A percentile compares a stretch with the other conserved stretches of the same genome.
Evolutionary conservation across 1,139 yeast species (phyloP).

Genomic region (Blastobotrys petasosporus): DNA sequence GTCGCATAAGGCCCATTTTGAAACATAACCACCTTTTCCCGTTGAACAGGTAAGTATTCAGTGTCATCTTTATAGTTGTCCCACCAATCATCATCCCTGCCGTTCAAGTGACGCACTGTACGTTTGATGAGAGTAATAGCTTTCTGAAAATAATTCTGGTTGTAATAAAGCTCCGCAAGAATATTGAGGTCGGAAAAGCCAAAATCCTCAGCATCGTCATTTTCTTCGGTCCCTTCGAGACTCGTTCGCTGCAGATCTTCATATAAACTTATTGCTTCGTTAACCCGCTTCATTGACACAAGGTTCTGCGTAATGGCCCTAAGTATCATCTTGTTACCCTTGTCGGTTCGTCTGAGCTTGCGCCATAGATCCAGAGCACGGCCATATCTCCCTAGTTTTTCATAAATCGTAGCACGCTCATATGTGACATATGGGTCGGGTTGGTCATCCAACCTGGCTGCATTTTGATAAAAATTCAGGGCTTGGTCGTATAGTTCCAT

Average conservation of each 20-base stretch:
- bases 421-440: conserved; percentile 17
- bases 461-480: conserved; percentile 55
- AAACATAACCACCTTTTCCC: conserved; percentile 29
- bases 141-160: conserved; percentile 55
- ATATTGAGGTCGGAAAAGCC: conserved; percentile 89
- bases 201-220: conserved; percentile 36
- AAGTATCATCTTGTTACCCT: too few relatives aligned
- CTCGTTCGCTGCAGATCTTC: conserved; percentile 33
- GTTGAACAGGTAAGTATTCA: conserved; percentile 67
- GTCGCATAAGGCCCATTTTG: conserved; percentile 15
- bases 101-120: conserved; percentile 79
- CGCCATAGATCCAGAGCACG: conserved; percentile 74
- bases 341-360: conserved; percentile 53
- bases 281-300: conserved; percentile 65
- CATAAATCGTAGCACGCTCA: conserved; percentile 57
- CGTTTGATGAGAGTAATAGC: conserved; percentile 63
- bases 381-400: conserved; percentile 56
- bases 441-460: conserved; percentile 18
- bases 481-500: conserved; percentile 77
- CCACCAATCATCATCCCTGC: conserved; percentile 69
- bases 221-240: conserved; percentile 15
- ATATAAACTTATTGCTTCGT: conserved; percentile 78
- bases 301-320: conserved; percentile 75
- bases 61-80: conserved; percentile 73
- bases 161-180: conserved; percentile 68